Evolutionary conservation across 495 filamentous ascomycete genomes (phyloP), one percentile per base, ranked within the genome.

Genomic region (Aspergillus asperescens): DNA sequence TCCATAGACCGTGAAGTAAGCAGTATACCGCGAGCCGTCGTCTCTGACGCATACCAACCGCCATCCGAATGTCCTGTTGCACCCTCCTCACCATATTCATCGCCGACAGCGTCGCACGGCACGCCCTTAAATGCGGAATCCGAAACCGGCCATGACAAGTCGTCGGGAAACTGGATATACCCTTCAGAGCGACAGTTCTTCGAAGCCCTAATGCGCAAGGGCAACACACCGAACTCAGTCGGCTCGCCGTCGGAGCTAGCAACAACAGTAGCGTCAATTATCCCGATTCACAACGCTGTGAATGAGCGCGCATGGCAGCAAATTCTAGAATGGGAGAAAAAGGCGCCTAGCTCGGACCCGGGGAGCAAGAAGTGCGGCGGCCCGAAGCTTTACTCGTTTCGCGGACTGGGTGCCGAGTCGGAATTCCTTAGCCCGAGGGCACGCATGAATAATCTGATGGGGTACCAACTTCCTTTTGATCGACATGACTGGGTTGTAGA

Each of bases 211-310:
- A 81, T 84, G 77, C 83, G 91, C 62, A 97, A 97, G 60, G 74
- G 75, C 27, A 82, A 73, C 54, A 70, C 65, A 0, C 71, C 74
- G 7, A 49, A 49, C 15, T 73, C 74, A 6, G 67, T 70, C 1
- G 46, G 58, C n/a, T 68, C 72, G 4, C 60, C 71, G 2, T 65
- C 66, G 1, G 71, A 76, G 52, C 55, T 76, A 24, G 81, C 82
- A 1, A 72, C 76, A 18, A 88, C 94, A 62, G 95, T 96, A 81
- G 81, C 80, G 48, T 85, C 86, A 19, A 89, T 97, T 24, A 91
- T 97, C 42, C 93, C 93, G 1, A 96, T 98, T 64, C 93, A 98
- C 69, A 98, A 98, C 67, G 93, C 93, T 45, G 93, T 98, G 62
- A 93, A 92, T 70, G 88, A 93, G 76, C 79, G 87, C 42, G 88